These are phyloP conservation scores for Polytolypa hystricis DNA, from an alignment of 2,329 filamentous ascomycete species.

Conservation along the genomic window DNA sequence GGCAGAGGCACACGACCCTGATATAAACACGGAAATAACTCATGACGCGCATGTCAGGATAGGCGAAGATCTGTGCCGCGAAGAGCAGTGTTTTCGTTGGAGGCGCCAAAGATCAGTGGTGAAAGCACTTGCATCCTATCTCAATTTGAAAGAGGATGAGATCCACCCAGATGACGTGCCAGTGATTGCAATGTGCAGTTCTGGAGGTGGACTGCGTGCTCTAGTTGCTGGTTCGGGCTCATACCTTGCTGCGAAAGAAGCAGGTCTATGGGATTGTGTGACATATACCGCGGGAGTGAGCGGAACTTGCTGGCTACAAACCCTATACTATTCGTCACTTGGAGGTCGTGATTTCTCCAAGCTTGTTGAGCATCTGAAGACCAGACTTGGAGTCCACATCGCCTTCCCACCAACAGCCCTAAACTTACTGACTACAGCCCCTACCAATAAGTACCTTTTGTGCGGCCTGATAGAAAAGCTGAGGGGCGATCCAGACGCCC, in stretches of 20 bases:
- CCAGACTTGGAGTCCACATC: constrained; percentile 75
- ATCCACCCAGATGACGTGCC: constrained; percentile 92
- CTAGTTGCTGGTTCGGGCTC: constrained; percentile 86
- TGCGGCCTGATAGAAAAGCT: constrained; percentile 85
- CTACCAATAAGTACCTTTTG: constrained; percentile 85
- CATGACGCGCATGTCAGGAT: constrained; percentile 74
- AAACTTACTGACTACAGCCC: constrained; percentile 68
- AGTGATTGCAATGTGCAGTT: constrained; percentile 86
- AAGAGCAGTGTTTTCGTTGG: constrained; percentile 65
- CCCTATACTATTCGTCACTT: constrained; percentile 74
- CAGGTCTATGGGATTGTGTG: constrained; percentile 82
- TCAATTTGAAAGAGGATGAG: constrained; percentile 63
- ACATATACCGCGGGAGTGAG: constrained; percentile 95
- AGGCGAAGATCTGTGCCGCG: constrained; percentile 66
- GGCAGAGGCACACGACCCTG: constrained; percentile 75
- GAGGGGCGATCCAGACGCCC: constrained; percentile 65
- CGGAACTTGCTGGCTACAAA: constrained; percentile 90
- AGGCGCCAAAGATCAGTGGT: constrained; percentile 58
- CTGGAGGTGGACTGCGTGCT: constrained; percentile 79
- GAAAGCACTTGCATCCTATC: constrained; percentile 68
- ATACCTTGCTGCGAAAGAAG: constrained; percentile 70
- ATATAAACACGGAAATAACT: constrained; percentile 74
- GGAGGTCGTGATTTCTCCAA: constrained; percentile 54
- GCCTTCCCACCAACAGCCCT: constrained; percentile 83
- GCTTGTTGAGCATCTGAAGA: constrained; percentile 76